Evolutionary conservation across 768 basidiomycete genomes (phyloP).

Genomic region (Leccinum olivaceopallidum): DNA sequence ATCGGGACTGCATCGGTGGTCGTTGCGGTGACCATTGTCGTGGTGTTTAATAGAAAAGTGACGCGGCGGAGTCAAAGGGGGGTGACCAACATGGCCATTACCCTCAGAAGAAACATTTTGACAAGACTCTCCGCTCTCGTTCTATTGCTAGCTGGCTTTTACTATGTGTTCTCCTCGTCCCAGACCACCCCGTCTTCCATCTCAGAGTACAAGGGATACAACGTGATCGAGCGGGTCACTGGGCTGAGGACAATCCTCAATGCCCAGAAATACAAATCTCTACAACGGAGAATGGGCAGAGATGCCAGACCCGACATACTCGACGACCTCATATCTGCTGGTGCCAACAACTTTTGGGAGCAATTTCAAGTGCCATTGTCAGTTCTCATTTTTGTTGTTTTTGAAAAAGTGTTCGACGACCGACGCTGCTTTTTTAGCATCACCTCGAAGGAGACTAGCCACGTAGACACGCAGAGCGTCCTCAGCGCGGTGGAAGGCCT

Average conservation of each 20-base stretch:
- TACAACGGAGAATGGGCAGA: conserved; percentile 81
- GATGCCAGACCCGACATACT: conserved; percentile 85
- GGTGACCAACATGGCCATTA: conserved; percentile 28
- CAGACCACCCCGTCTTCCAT: conserved; percentile 16
- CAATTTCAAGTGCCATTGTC: conserved; percentile 91
- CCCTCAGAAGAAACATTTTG: conserved; percentile 31
- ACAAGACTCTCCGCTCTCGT: conserved; percentile 20
- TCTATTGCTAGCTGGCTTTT: conserved; percentile 22
- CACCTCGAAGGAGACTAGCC: conserved; percentile 75
- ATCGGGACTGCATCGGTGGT: conserved; percentile 76
- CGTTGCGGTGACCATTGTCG: conserved; percentile 35
- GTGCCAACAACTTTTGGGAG: conserved; percentile 87
- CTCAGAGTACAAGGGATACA: conserved; percentile 53
- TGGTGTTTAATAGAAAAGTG: background rate
- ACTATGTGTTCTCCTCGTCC: conserved; percentile 25
- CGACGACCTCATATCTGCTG: conserved; percentile 69
- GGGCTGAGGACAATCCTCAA: conserved; percentile 68
- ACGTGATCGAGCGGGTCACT: conserved; percentile 65
- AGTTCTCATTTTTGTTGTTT: conserved; percentile 31
- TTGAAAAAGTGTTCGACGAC: too few relatives aligned
- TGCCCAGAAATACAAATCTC: conserved; percentile 70
- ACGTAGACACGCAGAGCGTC: conserved; percentile 89
- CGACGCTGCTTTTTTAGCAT: conserved; percentile 50
- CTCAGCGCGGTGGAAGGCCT: conserved; percentile 89
- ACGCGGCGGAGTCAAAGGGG: background rate